Conservation (phyloP, 371 early-diverging fungal species). For the Rhizomucor pusillus region DNA sequence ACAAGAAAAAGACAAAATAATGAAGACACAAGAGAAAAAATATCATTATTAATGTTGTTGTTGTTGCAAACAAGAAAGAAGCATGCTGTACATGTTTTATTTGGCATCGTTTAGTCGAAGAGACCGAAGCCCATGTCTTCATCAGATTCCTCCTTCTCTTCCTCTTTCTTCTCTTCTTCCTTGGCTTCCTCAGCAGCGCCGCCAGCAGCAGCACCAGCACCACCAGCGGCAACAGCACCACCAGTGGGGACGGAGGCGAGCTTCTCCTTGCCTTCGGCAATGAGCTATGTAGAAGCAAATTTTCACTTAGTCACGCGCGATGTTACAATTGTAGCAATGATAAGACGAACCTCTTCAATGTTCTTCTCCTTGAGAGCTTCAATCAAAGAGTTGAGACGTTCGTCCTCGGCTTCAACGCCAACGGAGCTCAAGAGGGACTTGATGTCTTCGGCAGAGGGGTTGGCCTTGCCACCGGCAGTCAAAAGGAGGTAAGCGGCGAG, state of each 20-base stretch:
- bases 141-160: constrained; percentile 90
- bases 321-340: not conserved
- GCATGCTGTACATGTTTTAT: no score
- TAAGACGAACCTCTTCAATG: constrained; percentile 64
- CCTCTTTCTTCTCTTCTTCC: constrained; percentile 65
- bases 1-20: no score
- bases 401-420: constrained; percentile 88
- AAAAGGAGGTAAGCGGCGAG: constrained; percentile 97
- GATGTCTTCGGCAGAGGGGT: constrained; percentile 83
- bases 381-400: constrained; percentile 76
- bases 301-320: not conserved
- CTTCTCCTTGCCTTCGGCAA: constrained; percentile 90
- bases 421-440: constrained; percentile 85
- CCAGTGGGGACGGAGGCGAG: constrained; percentile 91
- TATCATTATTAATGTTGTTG: no score
- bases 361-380: constrained; percentile 86
- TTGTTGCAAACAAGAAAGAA: no score
- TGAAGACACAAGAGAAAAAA: no score
- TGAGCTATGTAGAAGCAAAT: constrained; percentile 47
- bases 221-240: constrained; percentile 76
- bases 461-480: constrained; percentile 84
- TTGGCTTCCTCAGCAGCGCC: constrained; percentile 53
- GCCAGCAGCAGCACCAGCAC: constrained; percentile 51
- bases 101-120: constrained; percentile 32
- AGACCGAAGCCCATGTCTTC: constrained; percentile 62